Conservation (phyloP, 331 rosid genomes). For the Prunus yedoensis region DNA sequence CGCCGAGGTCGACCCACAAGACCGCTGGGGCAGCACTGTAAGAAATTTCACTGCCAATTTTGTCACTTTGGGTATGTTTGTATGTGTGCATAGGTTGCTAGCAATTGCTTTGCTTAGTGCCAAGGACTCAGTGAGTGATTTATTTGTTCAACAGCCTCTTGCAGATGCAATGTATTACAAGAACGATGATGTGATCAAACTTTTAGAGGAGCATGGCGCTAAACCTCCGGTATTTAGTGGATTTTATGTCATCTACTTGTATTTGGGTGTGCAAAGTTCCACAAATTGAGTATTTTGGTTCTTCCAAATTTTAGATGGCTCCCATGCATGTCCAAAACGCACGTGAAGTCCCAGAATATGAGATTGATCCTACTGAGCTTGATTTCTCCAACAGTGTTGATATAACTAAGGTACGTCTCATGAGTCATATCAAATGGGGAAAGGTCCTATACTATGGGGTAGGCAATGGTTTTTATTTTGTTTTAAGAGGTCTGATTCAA, state of each 20-base stretch:
- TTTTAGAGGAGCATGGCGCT: conserved; percentile 86
- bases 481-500: neutral
- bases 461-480: neutral
- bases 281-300: neutral
- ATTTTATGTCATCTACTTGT: neutral
- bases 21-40: conserved; percentile 97
- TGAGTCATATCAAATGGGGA: neutral
- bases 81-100: neutral
- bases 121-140: neutral
- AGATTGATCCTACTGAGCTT: conserved; percentile 75
- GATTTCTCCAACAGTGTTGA: conserved; percentile 74
- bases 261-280: neutral
- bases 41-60: neutral
- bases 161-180: conserved; percentile 89
- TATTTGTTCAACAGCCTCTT: conserved; percentile 59
- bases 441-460: neutral
- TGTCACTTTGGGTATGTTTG: neutral
- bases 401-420: conserved; percentile 65
- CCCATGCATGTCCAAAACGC: conserved; percentile 81
- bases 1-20: conserved; percentile 57
- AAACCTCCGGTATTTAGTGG: conserved; percentile 52
- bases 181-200: conserved; percentile 67
- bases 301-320: conserved; percentile 51
- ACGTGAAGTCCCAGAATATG: conserved; percentile 85
- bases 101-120: neutral